Evolutionary conservation across 352 stramenopile genomes (phyloP).

Genomic region (Blastocystis hominis): DNA sequence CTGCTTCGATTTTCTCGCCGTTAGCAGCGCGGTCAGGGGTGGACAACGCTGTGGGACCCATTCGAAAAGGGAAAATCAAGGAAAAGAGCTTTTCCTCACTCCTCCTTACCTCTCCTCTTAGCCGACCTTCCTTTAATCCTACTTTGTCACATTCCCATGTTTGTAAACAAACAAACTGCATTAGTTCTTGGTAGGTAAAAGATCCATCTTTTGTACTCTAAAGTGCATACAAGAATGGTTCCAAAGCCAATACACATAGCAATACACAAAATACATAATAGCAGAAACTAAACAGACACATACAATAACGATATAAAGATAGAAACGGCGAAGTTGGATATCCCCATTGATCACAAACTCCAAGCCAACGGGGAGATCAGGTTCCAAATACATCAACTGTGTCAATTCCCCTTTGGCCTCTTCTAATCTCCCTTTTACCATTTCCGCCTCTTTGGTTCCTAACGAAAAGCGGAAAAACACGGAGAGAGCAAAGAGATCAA

Average conservation of each 20-base stretch:
- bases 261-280: not conserved
- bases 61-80: not conserved
- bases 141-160: not conserved
- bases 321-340: not conserved
- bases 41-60: not conserved
- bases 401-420: not conserved
- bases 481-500: not conserved
- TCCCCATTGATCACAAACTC: not conserved
- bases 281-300: not conserved
- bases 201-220: not conserved
- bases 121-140: not conserved
- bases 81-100: not conserved
- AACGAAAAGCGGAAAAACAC: not conserved
- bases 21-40: not conserved
- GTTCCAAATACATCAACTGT: not conserved
- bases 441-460: not conserved
- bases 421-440: not conserved
- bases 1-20: not conserved
- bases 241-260: not conserved
- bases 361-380: not conserved
- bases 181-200: not conserved
- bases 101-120: not conserved
- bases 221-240: not conserved
- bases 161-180: conserved; percentile 22
- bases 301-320: not conserved